phyloP scores from a whole-genome alignment of 306 rosid genomes.

The Quercus bicolor region DNA sequence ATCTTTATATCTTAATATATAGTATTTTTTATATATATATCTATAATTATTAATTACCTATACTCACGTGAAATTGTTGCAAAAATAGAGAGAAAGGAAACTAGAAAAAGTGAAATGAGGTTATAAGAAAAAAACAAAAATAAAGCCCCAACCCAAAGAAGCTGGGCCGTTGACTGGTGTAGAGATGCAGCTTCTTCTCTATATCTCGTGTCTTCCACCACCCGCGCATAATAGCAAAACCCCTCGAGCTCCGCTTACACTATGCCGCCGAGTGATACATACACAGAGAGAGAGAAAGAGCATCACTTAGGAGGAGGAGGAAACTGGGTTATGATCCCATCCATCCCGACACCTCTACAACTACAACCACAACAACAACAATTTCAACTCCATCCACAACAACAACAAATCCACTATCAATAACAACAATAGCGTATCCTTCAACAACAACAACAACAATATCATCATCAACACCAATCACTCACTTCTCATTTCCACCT shows the following conservation, averaged over 20 bases:
- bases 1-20: too few species aligned
- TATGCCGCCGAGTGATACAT: background rate
- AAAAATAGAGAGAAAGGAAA: too few species aligned
- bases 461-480: slow-evolving; percentile 66
- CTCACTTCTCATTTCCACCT: slow-evolving; percentile 88
- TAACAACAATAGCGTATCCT: slow-evolving; percentile 28
- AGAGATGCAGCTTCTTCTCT: background rate
- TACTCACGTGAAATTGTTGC: too few species aligned
- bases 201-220: background rate
- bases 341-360: slow-evolving; percentile 49
- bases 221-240: background rate
- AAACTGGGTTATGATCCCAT: slow-evolving; percentile 72
- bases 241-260: background rate
- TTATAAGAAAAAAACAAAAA: too few species aligned
- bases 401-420: background rate
- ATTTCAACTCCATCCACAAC: slow-evolving; percentile 38
- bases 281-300: slow-evolving; percentile 40
- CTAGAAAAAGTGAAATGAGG: too few species aligned
- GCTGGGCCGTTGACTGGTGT: too few species aligned
- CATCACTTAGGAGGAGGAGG: slow-evolving; percentile 55
- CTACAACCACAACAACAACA: slow-evolving; percentile 29
- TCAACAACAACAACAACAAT: slow-evolving; percentile 29
- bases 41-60: too few species aligned
- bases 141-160: too few species aligned
- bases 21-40: too few species aligned